phyloP scores from a whole-genome alignment of 306 rosid species.

The Malus asiatica region DNA sequence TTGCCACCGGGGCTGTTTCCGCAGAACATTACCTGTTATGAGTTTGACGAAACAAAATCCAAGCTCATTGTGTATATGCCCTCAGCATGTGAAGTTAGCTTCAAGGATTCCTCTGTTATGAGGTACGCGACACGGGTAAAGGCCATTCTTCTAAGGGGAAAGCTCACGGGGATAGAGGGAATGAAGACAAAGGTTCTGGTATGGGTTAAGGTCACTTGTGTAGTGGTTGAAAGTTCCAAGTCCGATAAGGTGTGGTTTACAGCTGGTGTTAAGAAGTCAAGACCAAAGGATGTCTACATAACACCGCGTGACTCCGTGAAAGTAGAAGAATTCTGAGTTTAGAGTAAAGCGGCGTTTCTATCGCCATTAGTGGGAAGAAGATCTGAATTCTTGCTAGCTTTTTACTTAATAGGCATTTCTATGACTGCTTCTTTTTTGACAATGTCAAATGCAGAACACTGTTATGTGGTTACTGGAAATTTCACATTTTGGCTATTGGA shows the following conservation, averaged over 20 bases:
- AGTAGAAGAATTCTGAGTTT: slow-evolving; percentile 58
- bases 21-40: slow-evolving; percentile 66
- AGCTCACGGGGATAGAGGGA: slow-evolving; percentile 76
- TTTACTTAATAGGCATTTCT: slow-evolving; percentile 3
- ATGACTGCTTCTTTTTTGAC: not conserved
- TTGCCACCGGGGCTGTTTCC: slow-evolving; percentile 87
- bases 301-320: slow-evolving; percentile 49
- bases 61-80: slow-evolving; percentile 80
- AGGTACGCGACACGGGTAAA: slow-evolving; percentile 71
- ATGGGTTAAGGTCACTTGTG: slow-evolving; percentile 90
- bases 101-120: slow-evolving; percentile 80
- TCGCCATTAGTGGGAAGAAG: slow-evolving; percentile 18
- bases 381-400: slow-evolving; percentile 9
- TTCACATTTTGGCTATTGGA: not conserved
- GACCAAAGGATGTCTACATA: slow-evolving; percentile 71
- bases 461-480: not conserved
- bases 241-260: slow-evolving; percentile 86
- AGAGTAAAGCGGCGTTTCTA: not conserved
- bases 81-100: slow-evolving; percentile 70
- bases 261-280: slow-evolving; percentile 83
- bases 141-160: slow-evolving; percentile 70
- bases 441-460: not conserved
- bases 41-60: slow-evolving; percentile 69
- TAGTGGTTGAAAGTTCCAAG: slow-evolving; percentile 72
- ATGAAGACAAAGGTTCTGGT: slow-evolving; percentile 88